phyloP scores from a whole-genome alignment of 2,329 filamentous ascomycete genomes.

The Penicillium concentricum region DNA sequence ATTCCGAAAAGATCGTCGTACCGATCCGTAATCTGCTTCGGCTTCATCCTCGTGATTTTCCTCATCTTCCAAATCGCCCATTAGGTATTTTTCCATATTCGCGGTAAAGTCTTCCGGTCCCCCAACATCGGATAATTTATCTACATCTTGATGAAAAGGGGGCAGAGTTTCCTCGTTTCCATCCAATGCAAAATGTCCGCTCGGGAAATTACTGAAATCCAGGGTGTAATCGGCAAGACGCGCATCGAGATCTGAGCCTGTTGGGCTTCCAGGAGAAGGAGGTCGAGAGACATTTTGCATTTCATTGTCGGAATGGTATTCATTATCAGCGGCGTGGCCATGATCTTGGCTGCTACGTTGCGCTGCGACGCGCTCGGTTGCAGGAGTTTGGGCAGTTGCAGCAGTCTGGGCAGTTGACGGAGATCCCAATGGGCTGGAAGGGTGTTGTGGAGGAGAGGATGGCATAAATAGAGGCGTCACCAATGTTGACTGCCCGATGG shows the following conservation, averaged over 20 bases:
- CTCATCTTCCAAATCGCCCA: conserved; percentile 27
- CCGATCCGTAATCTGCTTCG: conserved; percentile 7
- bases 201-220: conserved; percentile 40
- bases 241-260: conserved; percentile 36
- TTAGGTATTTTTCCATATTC: conserved; percentile 43
- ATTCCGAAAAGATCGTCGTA: conserved; percentile 17
- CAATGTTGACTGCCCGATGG: conserved; percentile 41
- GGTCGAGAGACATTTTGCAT: conserved; percentile 12
- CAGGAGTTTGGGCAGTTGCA: conserved; percentile 22
- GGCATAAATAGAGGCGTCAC: conserved; percentile 38
- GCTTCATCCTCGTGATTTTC: conserved; percentile 13
- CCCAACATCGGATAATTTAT: conserved; percentile 39
- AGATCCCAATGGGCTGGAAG: conserved; percentile 21
- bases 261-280: conserved; percentile 27
- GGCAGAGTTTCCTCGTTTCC: conserved; percentile 26
- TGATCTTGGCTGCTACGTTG: conserved; percentile 7
- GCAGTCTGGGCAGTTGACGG: conserved; percentile 27
- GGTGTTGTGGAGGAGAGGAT: conserved; percentile 33
- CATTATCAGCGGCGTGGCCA: conserved; percentile 9
- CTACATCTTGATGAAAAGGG: conserved; percentile 27
- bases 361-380: conserved; percentile 17
- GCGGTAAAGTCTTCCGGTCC: conserved; percentile 45
- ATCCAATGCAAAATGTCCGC: conserved; percentile 23
- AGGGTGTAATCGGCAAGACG: conserved; percentile 42
- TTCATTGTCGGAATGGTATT: conserved; percentile 11